These are phyloP conservation scores for Vachellia collinsii DNA, from an alignment of 306 rosid species.

Conservation along the genomic window DNA sequence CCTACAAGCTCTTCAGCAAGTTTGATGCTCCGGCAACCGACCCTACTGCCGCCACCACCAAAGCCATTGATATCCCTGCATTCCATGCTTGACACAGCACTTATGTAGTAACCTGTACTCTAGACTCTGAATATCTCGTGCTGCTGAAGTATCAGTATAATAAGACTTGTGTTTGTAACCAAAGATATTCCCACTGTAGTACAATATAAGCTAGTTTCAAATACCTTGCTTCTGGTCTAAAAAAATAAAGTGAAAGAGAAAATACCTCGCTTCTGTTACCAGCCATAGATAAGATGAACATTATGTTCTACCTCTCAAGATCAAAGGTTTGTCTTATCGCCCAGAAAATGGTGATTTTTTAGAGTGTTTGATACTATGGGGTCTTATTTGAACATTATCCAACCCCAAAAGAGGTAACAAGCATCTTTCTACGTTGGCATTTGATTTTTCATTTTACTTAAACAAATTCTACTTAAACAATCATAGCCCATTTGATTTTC, in stretches of 20 bases:
- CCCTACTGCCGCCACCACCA: conserved; percentile 32
- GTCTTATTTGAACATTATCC: neutral
- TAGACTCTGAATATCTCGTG: neutral
- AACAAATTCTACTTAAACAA: neutral
- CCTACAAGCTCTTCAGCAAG: conserved; percentile 78
- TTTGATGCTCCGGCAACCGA: conserved; percentile 55
- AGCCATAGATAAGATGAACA: neutral
- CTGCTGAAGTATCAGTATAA: neutral
- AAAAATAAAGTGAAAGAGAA: neutral
- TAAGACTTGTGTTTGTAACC: neutral
- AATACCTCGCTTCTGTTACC: neutral
- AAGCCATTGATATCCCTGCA: conserved; percentile 45
- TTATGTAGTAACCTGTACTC: neutral
- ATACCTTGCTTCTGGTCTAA: neutral
- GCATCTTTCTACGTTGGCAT: neutral
- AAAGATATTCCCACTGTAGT: neutral
- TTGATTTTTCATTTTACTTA: neutral
- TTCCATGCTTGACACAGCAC: conserved; percentile 45
- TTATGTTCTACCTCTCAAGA: neutral
- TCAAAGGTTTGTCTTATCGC: neutral
- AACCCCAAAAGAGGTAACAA: neutral
- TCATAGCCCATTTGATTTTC: neutral
- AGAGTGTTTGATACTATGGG: neutral
- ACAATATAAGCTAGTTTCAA: neutral
- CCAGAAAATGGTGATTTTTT: neutral